Percentiles rank a stretch among this genome's conserved stretches.
phyloP scores from a whole-genome alignment of 169 alveolate genomes.

The Plasmodium chabaudi region DNA sequence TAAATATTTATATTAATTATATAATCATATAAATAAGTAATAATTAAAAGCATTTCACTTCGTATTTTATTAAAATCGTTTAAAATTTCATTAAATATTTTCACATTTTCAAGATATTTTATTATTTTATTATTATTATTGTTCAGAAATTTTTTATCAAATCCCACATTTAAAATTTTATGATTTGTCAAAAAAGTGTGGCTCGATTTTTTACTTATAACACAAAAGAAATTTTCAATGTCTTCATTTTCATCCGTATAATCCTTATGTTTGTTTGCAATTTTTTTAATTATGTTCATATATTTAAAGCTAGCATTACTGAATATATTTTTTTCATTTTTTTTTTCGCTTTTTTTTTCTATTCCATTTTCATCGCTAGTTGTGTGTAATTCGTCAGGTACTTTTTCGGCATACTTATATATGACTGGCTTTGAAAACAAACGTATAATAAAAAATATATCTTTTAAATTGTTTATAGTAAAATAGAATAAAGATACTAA shows the following conservation, averaged over 20 bases:
- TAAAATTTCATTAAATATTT: slow-evolving; percentile 25
- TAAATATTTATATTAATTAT: slow-evolving; percentile 24
- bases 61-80: slow-evolving; percentile 44
- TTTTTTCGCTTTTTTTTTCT: background rate
- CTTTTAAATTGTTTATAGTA: slow-evolving; percentile 9
- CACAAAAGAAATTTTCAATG: background rate
- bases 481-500: slow-evolving; percentile 24
- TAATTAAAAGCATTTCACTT: slow-evolving; percentile 33
- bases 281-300: slow-evolving; percentile 33
- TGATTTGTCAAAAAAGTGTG: slow-evolving; percentile 10
- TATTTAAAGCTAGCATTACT: slow-evolving; percentile 3
- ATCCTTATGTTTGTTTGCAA: background rate
- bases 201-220: slow-evolving; percentile 3
- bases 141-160: slow-evolving; percentile 6
- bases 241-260: background rate
- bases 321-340: background rate
- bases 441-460: slow-evolving; percentile 8
- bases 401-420: background rate
- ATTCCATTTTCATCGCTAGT: background rate
- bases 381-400: background rate
- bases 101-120: slow-evolving; percentile 15
- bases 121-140: background rate
- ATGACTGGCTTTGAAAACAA: slow-evolving; percentile 1
- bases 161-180: slow-evolving; percentile 25
- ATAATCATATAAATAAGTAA: slow-evolving; percentile 21